Evolutionary conservation across 2,329 filamentous ascomycete genomes (phyloP), one percentile per base, ranked within the genome.

Genomic region (Penicillium glabrum): DNA sequence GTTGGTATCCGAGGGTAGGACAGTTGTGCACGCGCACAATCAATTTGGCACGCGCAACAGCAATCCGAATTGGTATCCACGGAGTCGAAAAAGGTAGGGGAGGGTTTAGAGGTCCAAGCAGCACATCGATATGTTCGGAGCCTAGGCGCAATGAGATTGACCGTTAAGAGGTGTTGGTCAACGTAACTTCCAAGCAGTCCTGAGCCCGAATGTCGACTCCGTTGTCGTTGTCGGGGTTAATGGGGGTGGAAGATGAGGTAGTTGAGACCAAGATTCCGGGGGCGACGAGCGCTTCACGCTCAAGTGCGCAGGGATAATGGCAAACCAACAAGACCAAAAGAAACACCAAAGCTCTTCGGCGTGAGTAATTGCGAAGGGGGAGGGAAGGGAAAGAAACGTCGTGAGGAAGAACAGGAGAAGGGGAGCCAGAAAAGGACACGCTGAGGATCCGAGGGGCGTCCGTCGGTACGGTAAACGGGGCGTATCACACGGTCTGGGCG

Each of bases 371-470:
- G 33, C 46, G 44, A 16, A 50, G 35, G 45, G 52, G 53, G 47
- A 37, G 33, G 44, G 43, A 37, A 57, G 48, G 35, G 24, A 41
- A 59, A 54, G 51, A 54, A 55, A 47, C 48, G 54, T 57, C 47
- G 57, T 51, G 53, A 58, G 54, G 60, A 62, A 56, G 57, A 44
- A 58, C 47, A 53, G 33, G 57, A 59, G 53, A 61, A 64, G 58
- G 54, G 58, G 61, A 58, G 51, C 46, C 55, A 61, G 62, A 63
- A 63, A 63, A 62, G 61, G 63, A 65, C 57, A 63, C 57, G 53
- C 57, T 59, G 53, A 56, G 52, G 51, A 57, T 58, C 54, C 61
- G 47, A 61, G 49, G 51, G 54, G 55, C 19, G 43, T 46, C 29
- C 44, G 31, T 26, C 21, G 51, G 51, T 53, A 55, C 46, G 51